Base-by-base conservation (phyloP, 2,329 filamentous ascomycete species). In the Talaromyces sp. region DNA sequence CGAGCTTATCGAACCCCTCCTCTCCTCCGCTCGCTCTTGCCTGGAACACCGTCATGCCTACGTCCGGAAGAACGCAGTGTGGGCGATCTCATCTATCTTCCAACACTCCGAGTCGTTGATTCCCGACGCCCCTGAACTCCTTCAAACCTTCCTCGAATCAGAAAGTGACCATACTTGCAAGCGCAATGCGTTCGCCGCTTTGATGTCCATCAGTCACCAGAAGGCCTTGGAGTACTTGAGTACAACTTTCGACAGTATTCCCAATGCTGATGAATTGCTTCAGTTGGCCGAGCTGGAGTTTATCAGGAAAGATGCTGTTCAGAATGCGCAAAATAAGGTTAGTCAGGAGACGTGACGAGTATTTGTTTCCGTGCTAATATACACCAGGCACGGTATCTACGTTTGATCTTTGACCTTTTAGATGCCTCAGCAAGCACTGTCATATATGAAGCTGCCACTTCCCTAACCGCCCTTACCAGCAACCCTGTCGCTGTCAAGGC, bases 401-500 rank as follows among this genome's bases (percentile, higher is more conserved):
- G 95, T 68, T 84, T 99, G 68, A 99, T 99, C 72, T 98, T 99
- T 74, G 95, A 99, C 77, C 86, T 99, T 19, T 85, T 99, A 62
- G 95, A 99, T 79, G 94, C 95, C 37, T 89, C 89, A 67, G 90
- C 94, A 60, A 96, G 93, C 27, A 99, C 95, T 2, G 95, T 99
- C 50, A 90, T 98, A 33, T 99, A 99, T 76, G 95, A 99, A 81
- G 95, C 95, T 66, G 95, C 95, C 5, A 97, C 94, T 1, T 97
- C 94, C 13, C 85, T 99, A 64, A 98, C 94, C 7, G 89, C 93
- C 1, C 86, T 99, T 62, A 99, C 95, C 22, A 96, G 87, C 79
- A 99, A 99, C 80, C 94, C 95, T 0, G 95, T 99, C 13, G 95
- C 95, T 19, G 94, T 99, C 66, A 99, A 98, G 81, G 95, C 95